Base-by-base conservation (phyloP, 306 rosid genomes). In the Quercus cerris region DNA sequence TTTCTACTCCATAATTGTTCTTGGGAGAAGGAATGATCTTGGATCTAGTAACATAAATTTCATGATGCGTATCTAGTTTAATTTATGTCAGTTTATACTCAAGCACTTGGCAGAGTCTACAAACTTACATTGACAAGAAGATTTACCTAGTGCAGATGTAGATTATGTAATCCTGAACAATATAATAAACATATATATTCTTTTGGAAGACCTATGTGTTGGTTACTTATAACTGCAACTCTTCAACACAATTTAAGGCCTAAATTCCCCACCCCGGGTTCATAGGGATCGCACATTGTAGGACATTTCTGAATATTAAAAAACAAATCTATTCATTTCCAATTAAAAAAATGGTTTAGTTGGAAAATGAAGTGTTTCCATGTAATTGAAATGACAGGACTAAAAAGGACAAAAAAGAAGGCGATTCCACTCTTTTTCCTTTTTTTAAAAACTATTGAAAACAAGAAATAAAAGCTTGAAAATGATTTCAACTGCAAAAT, bases 1-100 rank as follows among this genome's bases (percentile, higher is more conserved):
- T 67, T 67, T 18, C 12, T 72, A 49, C 54, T 49, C 54, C 54
- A 49, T 49, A 64, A 55, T 63, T 77, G 23, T 77, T 78, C 68
- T 73, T 23, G 64, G 68, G 70, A 46, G 23, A 54, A 18, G 46
- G 30, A 70, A 69, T 81, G 54, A 59, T 44, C 52, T 56, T 33
- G 56, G 71, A 75, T 75, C 57, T 35, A 25, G 58, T 19, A 51
- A 19, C 19, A 7, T 61, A 12, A 8, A 22, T 23, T 23, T 9
- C 27, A 61, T 22, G 33, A 3, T 25, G 13, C 27, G 11, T 9
- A 22, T 3, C 30, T 2, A 4, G 67, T 23, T 59, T 20, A 22
- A 23, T 49, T 10, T 49, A 10, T 49, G 13, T 49, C 54, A 49
- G 54, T 10, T 49, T 49, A 49, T 49, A 49, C 54, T 49, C 54